Conservation (phyloP, 331 rosid genomes). For the Acacia pycnantha region DNA sequence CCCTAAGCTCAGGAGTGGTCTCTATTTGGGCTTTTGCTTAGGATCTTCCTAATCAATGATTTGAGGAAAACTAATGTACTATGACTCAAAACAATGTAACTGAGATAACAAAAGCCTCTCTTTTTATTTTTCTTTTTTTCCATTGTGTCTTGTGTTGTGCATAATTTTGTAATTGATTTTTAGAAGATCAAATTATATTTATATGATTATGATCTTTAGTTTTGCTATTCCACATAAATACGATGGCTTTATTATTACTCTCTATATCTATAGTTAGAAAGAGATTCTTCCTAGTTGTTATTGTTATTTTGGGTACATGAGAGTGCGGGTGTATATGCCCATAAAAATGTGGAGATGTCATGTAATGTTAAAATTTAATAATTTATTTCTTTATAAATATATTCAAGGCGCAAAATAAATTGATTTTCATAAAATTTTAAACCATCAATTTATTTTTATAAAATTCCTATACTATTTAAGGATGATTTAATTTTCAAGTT, state of each 20-base stretch:
- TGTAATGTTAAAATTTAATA: background rate
- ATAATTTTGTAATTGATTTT: conserved; percentile 19
- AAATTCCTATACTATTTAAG: background rate
- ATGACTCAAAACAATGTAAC: conserved; percentile 38
- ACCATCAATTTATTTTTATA: no score
- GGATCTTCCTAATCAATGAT: conserved; percentile 33
- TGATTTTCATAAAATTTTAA: background rate
- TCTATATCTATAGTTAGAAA: no score
- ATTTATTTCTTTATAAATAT: background rate
- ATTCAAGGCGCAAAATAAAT: background rate
- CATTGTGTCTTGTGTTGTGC: conserved; percentile 14
- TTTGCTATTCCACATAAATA: conserved; percentile 15
- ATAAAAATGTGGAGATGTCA: background rate
- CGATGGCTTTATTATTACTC: conserved; percentile 30
- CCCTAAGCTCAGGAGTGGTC: conserved; percentile 22
- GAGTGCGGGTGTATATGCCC: background rate
- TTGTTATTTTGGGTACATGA: background rate
- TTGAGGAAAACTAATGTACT: conserved; percentile 25
- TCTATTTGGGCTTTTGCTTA: conserved; percentile 16
- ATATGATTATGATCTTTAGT: background rate
- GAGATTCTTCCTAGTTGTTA: background rate
- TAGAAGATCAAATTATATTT: background rate
- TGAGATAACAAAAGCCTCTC: conserved; percentile 22
- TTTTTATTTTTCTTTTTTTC: conserved; percentile 38
- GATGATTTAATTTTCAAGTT: no score